Evolutionary conservation across 1,284 basidiomycete species (phyloP).

Genomic region (Naganishia sp.): DNA sequence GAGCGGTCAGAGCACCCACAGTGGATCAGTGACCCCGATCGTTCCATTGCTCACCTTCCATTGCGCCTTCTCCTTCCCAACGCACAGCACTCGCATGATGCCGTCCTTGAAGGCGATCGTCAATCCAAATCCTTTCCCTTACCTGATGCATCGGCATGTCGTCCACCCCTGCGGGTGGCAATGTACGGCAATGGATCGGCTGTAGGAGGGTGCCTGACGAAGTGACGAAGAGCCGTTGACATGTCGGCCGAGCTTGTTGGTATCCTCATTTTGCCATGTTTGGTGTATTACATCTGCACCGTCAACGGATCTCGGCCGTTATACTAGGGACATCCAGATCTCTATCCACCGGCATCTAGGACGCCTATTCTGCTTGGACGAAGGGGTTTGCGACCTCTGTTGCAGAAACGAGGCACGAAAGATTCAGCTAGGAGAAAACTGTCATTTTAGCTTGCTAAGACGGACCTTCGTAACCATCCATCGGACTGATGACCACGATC

Average conservation of each 20-base stretch:
- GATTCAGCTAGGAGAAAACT: background rate
- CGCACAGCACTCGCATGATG: too few relatives aligned
- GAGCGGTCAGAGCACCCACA: too few relatives aligned
- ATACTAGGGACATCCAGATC: background rate
- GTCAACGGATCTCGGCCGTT: background rate
- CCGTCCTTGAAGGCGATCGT: too few relatives aligned
- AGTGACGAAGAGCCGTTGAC: background rate
- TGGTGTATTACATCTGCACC: background rate
- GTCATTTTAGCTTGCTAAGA: constrained; percentile 13
- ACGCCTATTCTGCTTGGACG: constrained; percentile 56
- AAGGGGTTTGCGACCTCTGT: constrained; percentile 81
- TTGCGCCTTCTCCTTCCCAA: too few relatives aligned
- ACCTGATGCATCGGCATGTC: too few relatives aligned
- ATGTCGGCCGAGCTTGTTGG: background rate
- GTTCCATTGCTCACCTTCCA: too few relatives aligned
- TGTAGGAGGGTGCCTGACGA: background rate
- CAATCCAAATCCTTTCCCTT: too few relatives aligned
- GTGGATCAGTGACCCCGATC: too few relatives aligned
- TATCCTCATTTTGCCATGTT: background rate
- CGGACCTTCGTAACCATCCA: constrained; percentile 76
- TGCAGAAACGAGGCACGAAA: background rate
- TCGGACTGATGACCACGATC: constrained; percentile 85
- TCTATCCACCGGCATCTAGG: background rate
- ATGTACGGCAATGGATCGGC: too few relatives aligned
- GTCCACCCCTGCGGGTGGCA: too few relatives aligned